Evolutionary conservation across 495 filamentous ascomycete species (phyloP), one percentile per base, ranked within the genome.

Genomic region (Tuber borchii): DNA sequence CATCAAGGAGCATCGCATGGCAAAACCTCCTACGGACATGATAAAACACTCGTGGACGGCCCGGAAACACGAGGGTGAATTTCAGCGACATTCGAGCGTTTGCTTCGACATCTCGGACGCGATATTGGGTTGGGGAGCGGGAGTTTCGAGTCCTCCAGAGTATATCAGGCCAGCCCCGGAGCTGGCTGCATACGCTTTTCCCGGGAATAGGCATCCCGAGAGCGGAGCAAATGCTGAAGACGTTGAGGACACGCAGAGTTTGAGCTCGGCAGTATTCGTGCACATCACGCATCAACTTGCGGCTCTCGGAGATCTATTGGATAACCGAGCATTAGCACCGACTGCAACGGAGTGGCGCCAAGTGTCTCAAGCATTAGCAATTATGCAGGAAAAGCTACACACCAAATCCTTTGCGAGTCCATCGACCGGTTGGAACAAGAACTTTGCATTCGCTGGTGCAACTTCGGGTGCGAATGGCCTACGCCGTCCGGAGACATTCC

Each of bases 61-160:
- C 56, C 56, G 26, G 26, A 31, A 65, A 65, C 26, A 65, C 16
- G n/a, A 65, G 56, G n/a, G 26, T n/a, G 56, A 26, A 65, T 51
- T 37, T 68, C 78, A 37, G 69, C 48, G 10, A 75, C 77, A 56
- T 19, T 37, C 45, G 20, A 75, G 45, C 39, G 7, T 48, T 31
- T 73, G 71, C n/a, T 73, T 79, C 22, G 78, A 79, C 65, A 46
- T 79, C 37, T 34, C 51, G 12, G 75, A 79, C 37, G 42, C 75
- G 22, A 40, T 79, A 48, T 48, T 61, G 51, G 46, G 72, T 34
- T 44, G 73, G 26, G 65, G 70, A 16, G 73, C 77, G 9, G 78
- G 61, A 37, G 34, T 34, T 26, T n/a, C 75, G 10, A 43, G 73
- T 2, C 71, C 71, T 31, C 34, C 31, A 9, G 39, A 69, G 17